Evolutionary conservation across 306 rosid genomes (phyloP), one percentile per base, ranked within the genome.

Genomic region (Ormosia semicastrata): DNA sequence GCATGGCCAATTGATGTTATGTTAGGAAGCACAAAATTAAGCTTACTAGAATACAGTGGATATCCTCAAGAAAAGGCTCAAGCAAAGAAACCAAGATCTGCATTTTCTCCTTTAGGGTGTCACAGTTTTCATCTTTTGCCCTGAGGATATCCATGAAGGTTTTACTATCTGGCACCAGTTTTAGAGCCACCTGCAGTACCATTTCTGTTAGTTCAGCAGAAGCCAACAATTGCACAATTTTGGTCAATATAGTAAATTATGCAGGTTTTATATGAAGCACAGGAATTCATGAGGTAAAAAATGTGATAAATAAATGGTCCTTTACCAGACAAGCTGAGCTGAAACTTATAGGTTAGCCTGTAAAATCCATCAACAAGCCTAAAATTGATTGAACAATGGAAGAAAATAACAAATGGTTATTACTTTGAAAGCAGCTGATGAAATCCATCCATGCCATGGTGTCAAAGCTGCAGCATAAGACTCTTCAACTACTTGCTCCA

Each of bases 371-470:
- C 50, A 41, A 39, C 7, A 65, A 17, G 60, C 5, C 50, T 69
- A 50, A 9, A 67, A 68, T n/a, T 44, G 68, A 66, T 77, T 57
- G 54, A 43, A 76, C 29, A 30, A 33, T 12, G n/a, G 7, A 75
- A 64, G 52, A 56, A 49, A 81, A 57, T 44, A 52, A 10, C 14
- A 37, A 47, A 43, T 73, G 44, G 46, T 41, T 75, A 30, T 58
- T 89, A 96, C 99, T 83, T 85, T 93, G 85, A 77, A 90, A 86
- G 99, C 98, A 36, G 99, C 97, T 39, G 98, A 86, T 41, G 99
- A 83, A 82, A 96, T 93, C 99, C 99, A 96, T 81, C 94, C 92
- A 82, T 96, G 99, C 97, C 97, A 93, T 44, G 94, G 94, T 85
- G 88, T 81, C 78, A 96, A 77, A 67, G 97, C 89, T 79, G 85